Evolutionary conservation across 228 moss, liverwort and hornwort species (phyloP), one percentile per base, ranked within the genome.

Genomic region (Sphagnum fallax): DNA sequence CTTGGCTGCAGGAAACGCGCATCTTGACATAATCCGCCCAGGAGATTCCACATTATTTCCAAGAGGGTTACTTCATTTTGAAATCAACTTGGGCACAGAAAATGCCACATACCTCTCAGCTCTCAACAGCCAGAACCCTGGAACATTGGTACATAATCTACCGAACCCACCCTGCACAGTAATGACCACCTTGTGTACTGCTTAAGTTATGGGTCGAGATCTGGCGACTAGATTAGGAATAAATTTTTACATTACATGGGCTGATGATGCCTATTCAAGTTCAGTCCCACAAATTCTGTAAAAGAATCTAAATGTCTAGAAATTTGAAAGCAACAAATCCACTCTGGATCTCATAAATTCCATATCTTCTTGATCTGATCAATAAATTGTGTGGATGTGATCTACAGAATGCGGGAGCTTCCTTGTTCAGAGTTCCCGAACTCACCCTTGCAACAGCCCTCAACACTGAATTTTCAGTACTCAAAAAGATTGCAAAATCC

Each of bases 71-170:
- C 61, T 82, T 66, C 82, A 78, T 61, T 82, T 60, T 59, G 78
- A 82, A 49, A 52, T 82, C 6, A 81, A 81, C 16, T 53, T 80
- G 5, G 80, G 80, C 5, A 74, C 48, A 8, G 14, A 18, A 18
- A 50, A 48, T 14, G 76, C 80, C 68, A 67, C 64, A 5, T 81
- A 48, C 73, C 48, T 81, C 13, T 77, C 80, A 9, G 76, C 80
- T 14, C 80, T 77, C 70, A 81, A 76, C 67, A 81, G 80, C 60
- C 66, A 81, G 48, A 76, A 74, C 48, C 80, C 80, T 1, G 80
- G 76, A n/a, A 70, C 70, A 13, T 52, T 81, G 69, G 80, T 81
- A 60, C 59, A 75, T 64, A 16, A 48, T 47, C 32, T 32, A 32
- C 32, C 32, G 2, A 32, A 32, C 32, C 2, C 32, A 32, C 32